Conservation (phyloP, 495 filamentous ascomycete genomes). For the Daldinia grandis region DNA sequence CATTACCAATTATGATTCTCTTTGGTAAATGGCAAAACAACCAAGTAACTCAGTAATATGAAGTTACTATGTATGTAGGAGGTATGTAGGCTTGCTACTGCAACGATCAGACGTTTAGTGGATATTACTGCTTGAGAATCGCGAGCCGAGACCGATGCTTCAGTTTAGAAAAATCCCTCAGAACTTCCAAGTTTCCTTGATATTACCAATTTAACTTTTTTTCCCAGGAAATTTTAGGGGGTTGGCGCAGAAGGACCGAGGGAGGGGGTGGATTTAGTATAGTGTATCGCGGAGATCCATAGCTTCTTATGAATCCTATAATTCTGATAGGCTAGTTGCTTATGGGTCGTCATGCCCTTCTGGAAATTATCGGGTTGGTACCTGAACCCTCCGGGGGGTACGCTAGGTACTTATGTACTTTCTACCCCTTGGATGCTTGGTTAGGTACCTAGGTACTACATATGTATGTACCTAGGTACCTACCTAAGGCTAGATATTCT, state of each 20-base stretch:
- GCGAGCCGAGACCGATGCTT: constrained; percentile 23
- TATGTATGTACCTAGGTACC: too few relatives aligned
- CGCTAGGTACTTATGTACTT: not conserved
- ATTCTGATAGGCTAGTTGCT: constrained; percentile 20
- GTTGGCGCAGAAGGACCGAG: constrained; percentile 6
- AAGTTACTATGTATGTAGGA: too few relatives aligned
- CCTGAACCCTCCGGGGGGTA: constrained; percentile 1
- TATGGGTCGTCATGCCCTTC: constrained; percentile 16
- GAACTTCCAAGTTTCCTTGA: constrained; percentile 24
- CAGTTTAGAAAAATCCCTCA: constrained; percentile 34
- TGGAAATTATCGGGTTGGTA: constrained; percentile 36
- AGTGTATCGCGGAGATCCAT: not conserved
- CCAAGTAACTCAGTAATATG: constrained; percentile 18
- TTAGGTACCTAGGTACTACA: too few relatives aligned
- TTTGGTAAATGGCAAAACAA: constrained; percentile 2
- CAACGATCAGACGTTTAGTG: constrained; percentile 26
- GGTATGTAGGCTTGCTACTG: not conserved
- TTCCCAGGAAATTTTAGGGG: constrained; percentile 15
- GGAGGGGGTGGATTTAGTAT: constrained; percentile 17
- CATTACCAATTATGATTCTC: constrained; percentile 25
- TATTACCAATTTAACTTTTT: constrained; percentile 32
- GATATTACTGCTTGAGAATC: constrained; percentile 19
- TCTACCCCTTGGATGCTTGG: not conserved
- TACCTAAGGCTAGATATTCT: not conserved
- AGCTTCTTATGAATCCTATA: constrained; percentile 30